These are phyloP conservation scores for Suhomyces chickasaworum DNA, from an alignment of 1,139 yeast species.

Conservation along the genomic window DNA sequence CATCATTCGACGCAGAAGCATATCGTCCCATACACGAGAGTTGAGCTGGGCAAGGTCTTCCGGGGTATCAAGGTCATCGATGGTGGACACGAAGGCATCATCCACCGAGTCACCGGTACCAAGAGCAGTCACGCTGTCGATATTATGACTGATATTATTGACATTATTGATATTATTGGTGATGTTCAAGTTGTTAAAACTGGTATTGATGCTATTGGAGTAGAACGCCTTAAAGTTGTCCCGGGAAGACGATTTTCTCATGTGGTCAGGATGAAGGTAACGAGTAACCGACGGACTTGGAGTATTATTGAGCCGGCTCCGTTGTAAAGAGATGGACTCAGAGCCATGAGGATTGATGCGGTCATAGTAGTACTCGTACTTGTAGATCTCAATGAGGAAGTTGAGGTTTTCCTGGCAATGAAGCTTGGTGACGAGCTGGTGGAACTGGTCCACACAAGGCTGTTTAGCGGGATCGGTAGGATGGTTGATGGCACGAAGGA, in stretches of 20 bases:
- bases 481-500: slow-evolving; percentile 21
- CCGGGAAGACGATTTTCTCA: slow-evolving; percentile 5
- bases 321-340: slow-evolving; percentile 5
- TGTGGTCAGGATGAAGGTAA: slow-evolving; percentile 6
- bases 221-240: slow-evolving; percentile 15
- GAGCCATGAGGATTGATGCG: slow-evolving; percentile 20
- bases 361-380: slow-evolving; percentile 37
- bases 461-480: slow-evolving; percentile 13
- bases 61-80: slow-evolving; percentile 32
- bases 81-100: slow-evolving; percentile 33
- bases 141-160: not conserved
- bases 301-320: slow-evolving; percentile 20
- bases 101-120: slow-evolving; percentile 5
- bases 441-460: slow-evolving; percentile 15
- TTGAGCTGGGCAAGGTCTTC: slow-evolving; percentile 7
- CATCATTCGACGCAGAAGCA: slow-evolving; percentile 25
- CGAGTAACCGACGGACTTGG: slow-evolving; percentile 17
- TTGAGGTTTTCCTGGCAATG: slow-evolving; percentile 51
- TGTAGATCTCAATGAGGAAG: slow-evolving; percentile 48
- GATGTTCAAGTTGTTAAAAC: slow-evolving; percentile 11
- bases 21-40: slow-evolving; percentile 31
- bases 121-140: not conserved
- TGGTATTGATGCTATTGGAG: slow-evolving; percentile 12
- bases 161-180: not conserved
- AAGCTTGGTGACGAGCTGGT: slow-evolving; percentile 19